phyloP scores from a whole-genome alignment of 2,329 filamentous ascomycete species.

The Dactylonectria macrodidyma region DNA sequence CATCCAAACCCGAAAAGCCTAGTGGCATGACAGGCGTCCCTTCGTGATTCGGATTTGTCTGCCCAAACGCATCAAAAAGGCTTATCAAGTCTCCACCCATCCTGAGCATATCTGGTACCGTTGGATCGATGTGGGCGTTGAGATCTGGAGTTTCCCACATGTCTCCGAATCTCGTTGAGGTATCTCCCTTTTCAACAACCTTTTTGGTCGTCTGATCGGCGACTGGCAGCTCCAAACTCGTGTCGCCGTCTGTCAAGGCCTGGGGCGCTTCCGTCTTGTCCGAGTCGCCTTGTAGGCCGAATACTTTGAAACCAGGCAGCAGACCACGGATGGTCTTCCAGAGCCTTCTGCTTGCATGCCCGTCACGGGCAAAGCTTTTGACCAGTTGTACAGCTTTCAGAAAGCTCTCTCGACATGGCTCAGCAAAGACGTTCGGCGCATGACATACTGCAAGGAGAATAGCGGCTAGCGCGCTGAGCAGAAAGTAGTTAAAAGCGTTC shows the following conservation, averaged over 20 bases:
- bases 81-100: slow-evolving; percentile 54
- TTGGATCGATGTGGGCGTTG: slow-evolving; percentile 11
- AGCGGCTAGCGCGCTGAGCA: slow-evolving; percentile 49
- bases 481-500: slow-evolving; percentile 48
- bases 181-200: neutral
- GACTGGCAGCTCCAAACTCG: neutral
- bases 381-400: slow-evolving; percentile 52
- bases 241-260: neutral
- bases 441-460: slow-evolving; percentile 58
- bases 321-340: slow-evolving; percentile 55
- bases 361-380: slow-evolving; percentile 51
- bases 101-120: slow-evolving; percentile 51
- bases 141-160: slow-evolving; percentile 11
- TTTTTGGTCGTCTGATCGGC: neutral
- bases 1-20: slow-evolving; percentile 38
- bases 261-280: slow-evolving; percentile 17
- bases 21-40: neutral
- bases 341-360: slow-evolving; percentile 50
- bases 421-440: slow-evolving; percentile 58
- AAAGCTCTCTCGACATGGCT: slow-evolving; percentile 52
- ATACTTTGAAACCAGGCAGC: slow-evolving; percentile 49
- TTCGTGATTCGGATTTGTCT: slow-evolving; percentile 37
- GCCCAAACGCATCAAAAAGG: slow-evolving; percentile 55
- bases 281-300: slow-evolving; percentile 42
- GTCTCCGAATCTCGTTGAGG: slow-evolving; percentile 10